Conservation (phyloP, 495 filamentous ascomycete genomes). For the Pyrenula aspistea region DNA sequence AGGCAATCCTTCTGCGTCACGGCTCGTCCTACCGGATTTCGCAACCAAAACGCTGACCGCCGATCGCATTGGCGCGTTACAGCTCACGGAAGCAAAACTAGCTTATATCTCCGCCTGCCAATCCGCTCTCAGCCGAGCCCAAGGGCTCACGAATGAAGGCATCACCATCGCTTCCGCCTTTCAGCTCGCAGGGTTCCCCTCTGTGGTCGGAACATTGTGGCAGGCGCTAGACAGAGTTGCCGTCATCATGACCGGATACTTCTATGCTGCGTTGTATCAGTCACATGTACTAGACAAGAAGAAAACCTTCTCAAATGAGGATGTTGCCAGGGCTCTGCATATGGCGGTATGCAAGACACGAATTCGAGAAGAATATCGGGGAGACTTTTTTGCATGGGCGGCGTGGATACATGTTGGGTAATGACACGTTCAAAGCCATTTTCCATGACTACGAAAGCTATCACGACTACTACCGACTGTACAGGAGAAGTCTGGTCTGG, state of each 20-base stretch:
- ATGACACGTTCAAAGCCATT: no score
- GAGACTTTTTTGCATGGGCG: no score
- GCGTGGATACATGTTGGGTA: no score
- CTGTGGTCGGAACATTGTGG: conserved; percentile 7
- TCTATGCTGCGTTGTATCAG: no score
- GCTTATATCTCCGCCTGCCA: conserved; percentile 10
- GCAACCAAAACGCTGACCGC: conserved; percentile 1
- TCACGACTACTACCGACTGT: no score
- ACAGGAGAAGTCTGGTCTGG: no score
- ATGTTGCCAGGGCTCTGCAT: no score
- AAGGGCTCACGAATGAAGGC: conserved; percentile 5
- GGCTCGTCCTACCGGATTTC: conserved; percentile 4
- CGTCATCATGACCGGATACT: conserved; percentile 1
- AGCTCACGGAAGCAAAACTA: conserved; percentile 1
- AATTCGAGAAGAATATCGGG: no score
- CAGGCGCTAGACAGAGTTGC: conserved; percentile 4
- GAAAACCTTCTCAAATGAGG: no score
- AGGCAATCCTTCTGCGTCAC: background rate
- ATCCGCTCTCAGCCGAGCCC: conserved; percentile 1
- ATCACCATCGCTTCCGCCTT: conserved; percentile 6
- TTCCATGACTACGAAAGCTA: no score
- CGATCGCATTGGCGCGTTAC: background rate
- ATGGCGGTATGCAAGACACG: no score
- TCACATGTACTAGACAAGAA: no score
- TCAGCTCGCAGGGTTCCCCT: conserved; percentile 9